Evolutionary conservation across 2,329 filamentous ascomycete species (phyloP), one percentile per base, ranked within the genome.

Genomic region (Claviceps arundinis): DNA sequence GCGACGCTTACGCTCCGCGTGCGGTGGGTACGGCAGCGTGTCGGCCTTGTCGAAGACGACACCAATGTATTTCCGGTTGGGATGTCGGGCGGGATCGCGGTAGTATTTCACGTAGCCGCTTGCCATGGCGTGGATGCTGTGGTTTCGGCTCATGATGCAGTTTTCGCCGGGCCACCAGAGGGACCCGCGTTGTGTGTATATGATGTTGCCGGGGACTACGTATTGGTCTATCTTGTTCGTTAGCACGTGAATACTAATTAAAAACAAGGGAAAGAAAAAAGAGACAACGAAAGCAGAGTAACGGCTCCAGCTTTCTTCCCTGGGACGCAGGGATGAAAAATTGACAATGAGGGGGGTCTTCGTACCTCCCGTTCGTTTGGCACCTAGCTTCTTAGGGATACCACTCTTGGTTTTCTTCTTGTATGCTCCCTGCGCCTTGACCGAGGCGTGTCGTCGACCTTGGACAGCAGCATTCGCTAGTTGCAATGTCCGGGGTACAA

Each of bases 101-200:
- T 98, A 98, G 78, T 95, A 98, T 61, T 93, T 89, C 55, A 98
- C 93, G 69, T 94, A 98, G 57, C 93, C 93, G 3, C 85, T 77
- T 52, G 85, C 80, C 54, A 82, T 84, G 50, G 93, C 83, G 69
- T 87, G 95, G 65, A 98, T 94, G 49, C 91, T 97, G 74, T 97
- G 93, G 68, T 98, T 90, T 55, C 93, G 85, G 49, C 93, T 93
- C 75, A 97, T 91, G 61, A 84, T 87, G 68, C 87, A 88, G 71
- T 98, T 97, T 67, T 97, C 93, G 62, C 93, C 93, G 1, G 93
- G 85, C 67, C 85, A 91, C 93, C 93, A 98, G 62, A 84, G 80
- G 4, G 93, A 94, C 61, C 93, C 93, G 62, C 91, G 85, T 70
- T 98, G 93, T 66, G 89, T 89, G 80, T 93, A 98, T 71, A 98